Evolutionary conservation across 2,329 filamentous ascomycete genomes (phyloP).

Genomic region (Aspergillus ochraceoroseus): DNA sequence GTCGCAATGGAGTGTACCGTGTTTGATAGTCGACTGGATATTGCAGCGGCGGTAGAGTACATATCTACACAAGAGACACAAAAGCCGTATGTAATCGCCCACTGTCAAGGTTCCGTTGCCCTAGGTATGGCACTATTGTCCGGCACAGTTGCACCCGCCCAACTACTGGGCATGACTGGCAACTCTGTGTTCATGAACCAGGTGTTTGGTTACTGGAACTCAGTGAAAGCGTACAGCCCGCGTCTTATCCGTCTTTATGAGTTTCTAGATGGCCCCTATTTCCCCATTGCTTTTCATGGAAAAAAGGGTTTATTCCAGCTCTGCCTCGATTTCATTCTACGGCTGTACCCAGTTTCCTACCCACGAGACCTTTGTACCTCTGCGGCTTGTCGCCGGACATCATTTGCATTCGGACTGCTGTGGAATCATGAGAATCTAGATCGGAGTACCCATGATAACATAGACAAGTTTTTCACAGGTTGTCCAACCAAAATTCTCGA

Average conservation of each 20-base stretch:
- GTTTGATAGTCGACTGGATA: conserved; percentile 12
- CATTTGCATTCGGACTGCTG: conserved; percentile 34
- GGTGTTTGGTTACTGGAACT: conserved; percentile 19
- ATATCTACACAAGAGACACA: not conserved
- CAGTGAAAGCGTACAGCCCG: conserved; percentile 9
- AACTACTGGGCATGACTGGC: conserved; percentile 20
- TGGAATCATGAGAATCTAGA: conserved; percentile 38
- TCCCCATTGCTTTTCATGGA: conserved; percentile 9
- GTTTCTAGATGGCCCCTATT: conserved; percentile 15
- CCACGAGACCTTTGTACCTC: conserved; percentile 31
- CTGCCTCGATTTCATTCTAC: conserved; percentile 22
- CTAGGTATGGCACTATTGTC: conserved; percentile 9
- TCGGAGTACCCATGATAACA: conserved; percentile 28
- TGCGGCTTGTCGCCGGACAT: conserved; percentile 30
- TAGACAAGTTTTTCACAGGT: conserved; percentile 29
- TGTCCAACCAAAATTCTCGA: conserved; percentile 27
- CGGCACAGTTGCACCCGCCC: conserved; percentile 2
- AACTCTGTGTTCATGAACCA: conserved; percentile 24
- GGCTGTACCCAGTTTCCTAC: conserved; percentile 33
- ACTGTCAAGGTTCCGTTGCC: conserved; percentile 14
- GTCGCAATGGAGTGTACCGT: conserved; percentile 6
- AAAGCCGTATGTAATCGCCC: conserved; percentile 11
- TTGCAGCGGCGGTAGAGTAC: conserved; percentile 7
- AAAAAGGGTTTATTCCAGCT: conserved; percentile 14
- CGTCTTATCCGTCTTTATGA: conserved; percentile 11